A percentile compares a stretch with the other conserved stretches of the same genome.
Conservation (phyloP, 225 moss, liverwort and hornwort genomes). For the Antitrichia curtipendula region DNA sequence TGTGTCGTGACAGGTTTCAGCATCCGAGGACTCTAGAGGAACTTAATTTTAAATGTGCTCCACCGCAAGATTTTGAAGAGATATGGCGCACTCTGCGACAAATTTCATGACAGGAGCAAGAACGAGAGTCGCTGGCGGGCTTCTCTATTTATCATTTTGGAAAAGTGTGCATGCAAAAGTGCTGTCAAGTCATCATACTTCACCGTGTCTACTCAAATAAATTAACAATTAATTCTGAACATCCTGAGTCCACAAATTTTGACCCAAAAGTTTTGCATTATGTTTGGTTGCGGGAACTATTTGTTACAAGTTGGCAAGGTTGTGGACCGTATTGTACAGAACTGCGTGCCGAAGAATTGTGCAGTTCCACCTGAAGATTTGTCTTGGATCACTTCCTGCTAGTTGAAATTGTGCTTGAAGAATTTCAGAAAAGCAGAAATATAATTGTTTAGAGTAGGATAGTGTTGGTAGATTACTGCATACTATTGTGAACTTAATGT, state of each 20-base stretch:
- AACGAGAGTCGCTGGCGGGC: not conserved
- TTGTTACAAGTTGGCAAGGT: not conserved
- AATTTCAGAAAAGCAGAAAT: not conserved
- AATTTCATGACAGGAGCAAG: not conserved
- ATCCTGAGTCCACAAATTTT: not conserved
- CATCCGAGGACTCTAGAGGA: conserved; percentile 82
- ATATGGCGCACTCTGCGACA: conserved; percentile 41
- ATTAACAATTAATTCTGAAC: no score
- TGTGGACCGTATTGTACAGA: not conserved
- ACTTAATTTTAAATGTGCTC: conserved; percentile 56
- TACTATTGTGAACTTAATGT: not conserved
- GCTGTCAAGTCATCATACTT: not conserved
- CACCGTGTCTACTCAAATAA: not conserved
- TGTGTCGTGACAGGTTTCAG: conserved; percentile 44
- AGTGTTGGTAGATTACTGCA: no score
- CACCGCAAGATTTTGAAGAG: conserved; percentile 81
- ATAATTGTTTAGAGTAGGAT: not conserved
- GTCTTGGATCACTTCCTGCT: not conserved
- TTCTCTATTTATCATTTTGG: not conserved
- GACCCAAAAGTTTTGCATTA: not conserved
- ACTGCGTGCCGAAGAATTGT: not conserved
- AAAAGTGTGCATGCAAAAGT: not conserved
- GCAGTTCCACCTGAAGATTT: not conserved
- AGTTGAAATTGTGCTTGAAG: not conserved
- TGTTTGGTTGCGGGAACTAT: not conserved